A percentile compares a stretch with the other conserved stretches of the same genome.
These are phyloP conservation scores for Lachnellula willkommii DNA, from an alignment of 2,329 filamentous ascomycete species.

Conservation along the genomic window DNA sequence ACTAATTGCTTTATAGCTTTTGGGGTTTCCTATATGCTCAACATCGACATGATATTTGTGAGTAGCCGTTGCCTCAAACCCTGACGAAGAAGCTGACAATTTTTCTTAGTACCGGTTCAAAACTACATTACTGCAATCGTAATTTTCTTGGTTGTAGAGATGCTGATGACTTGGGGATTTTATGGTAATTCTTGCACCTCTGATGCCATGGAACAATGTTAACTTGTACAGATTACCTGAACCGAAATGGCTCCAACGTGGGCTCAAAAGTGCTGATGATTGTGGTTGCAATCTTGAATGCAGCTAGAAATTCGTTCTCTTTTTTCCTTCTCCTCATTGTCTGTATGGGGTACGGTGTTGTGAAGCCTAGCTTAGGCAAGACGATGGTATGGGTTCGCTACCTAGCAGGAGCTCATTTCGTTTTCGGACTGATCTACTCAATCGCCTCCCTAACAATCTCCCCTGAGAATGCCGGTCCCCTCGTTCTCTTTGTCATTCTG, in stretches of 20 bases:
- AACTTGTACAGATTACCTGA: slow-evolving; percentile 70
- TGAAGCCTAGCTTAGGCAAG: slow-evolving; percentile 84
- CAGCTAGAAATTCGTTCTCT: slow-evolving; percentile 91
- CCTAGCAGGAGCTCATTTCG: slow-evolving; percentile 85
- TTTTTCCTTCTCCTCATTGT: slow-evolving; percentile 98
- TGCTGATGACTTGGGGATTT: slow-evolving; percentile 98
- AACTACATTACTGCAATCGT: slow-evolving; percentile 99
- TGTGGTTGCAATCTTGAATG: slow-evolving; percentile 87
- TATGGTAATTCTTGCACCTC: slow-evolving; percentile 55
- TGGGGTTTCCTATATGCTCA: slow-evolving; percentile 97
- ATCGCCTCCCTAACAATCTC: slow-evolving; percentile 84
- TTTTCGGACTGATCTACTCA: slow-evolving; percentile 91
- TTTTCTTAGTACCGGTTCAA: slow-evolving; percentile 74
- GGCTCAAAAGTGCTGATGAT: slow-evolving; percentile 83
- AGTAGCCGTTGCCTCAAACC: slow-evolving; percentile 29
- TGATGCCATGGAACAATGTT: slow-evolving; percentile 24
- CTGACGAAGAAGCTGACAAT: slow-evolving; percentile 31
- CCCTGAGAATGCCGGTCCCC: slow-evolving; percentile 78
- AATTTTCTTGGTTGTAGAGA: slow-evolving; percentile 88
- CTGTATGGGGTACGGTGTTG: slow-evolving; percentile 98
- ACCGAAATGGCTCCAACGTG: slow-evolving; percentile 77
- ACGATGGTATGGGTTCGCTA: slow-evolving; percentile 93
- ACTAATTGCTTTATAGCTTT: slow-evolving; percentile 45
- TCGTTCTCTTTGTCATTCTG: slow-evolving; percentile 88
- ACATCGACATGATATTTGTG: slow-evolving; percentile 83